Evolutionary conservation across 345 rosid species (phyloP).

Genomic region (Pistacia atlantica): DNA sequence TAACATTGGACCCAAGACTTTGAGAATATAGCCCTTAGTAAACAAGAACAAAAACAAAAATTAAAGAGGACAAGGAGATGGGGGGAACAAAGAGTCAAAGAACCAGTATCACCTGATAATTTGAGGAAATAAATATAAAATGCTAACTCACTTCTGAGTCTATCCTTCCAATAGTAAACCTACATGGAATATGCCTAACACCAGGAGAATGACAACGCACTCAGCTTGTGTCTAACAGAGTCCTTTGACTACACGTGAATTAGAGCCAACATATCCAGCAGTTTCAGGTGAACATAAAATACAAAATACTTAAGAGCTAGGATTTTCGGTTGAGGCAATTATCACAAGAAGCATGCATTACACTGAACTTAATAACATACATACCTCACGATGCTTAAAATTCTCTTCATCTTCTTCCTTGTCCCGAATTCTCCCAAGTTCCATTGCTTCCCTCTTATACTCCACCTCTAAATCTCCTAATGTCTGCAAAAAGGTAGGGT

Average conservation of each 20-base stretch:
- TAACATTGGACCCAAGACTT: constrained; percentile 12
- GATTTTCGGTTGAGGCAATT: constrained; percentile 8
- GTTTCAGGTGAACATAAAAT: not conserved
- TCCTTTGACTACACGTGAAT: not conserved
- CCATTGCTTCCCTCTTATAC: constrained; percentile 72
- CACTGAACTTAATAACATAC: constrained; percentile 27
- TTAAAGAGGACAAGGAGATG: not conserved
- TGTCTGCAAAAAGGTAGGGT: constrained; percentile 60
- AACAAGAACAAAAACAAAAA: not conserved
- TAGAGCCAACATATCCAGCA: not conserved
- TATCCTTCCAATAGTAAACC: not conserved
- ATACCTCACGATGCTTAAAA: constrained; percentile 94
- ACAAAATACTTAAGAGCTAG: not conserved
- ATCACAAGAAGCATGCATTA: constrained; percentile 13
- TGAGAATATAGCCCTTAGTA: not conserved
- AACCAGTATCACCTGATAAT: not conserved
- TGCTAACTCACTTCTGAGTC: not conserved
- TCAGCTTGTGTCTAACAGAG: not conserved
- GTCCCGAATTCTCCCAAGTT: constrained; percentile 72
- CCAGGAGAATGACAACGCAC: not conserved
- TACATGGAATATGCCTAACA: not conserved
- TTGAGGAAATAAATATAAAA: not conserved
- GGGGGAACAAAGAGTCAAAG: not conserved
- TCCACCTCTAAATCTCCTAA: constrained; percentile 85
- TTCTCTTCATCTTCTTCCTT: constrained; percentile 97